A percentile compares a stretch with the other conserved stretches of the same genome.
These are phyloP conservation scores for Candida sanyaensis DNA, from an alignment of 1,139 yeast genomes.

Conservation along the genomic window DNA sequence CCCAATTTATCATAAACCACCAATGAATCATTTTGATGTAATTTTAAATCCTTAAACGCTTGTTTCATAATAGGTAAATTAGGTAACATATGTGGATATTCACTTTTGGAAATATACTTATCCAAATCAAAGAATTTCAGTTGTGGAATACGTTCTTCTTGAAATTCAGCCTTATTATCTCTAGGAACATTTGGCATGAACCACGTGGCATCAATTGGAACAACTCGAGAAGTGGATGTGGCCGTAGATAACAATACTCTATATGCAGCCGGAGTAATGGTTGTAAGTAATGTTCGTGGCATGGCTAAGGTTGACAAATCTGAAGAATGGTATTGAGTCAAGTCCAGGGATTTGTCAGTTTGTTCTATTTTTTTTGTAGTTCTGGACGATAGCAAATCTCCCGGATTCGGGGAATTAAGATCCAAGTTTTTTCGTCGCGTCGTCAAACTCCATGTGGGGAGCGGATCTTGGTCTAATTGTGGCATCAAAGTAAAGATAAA, in stretches of 20 bases:
- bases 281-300: slow-evolving; percentile 3
- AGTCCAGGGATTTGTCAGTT: no score
- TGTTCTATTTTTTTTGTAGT: no score
- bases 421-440: no score
- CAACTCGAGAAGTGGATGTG: slow-evolving; percentile 33
- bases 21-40: slow-evolving; percentile 52
- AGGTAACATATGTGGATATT: slow-evolving; percentile 92
- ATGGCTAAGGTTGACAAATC: background rate
- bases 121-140: slow-evolving; percentile 85
- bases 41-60: slow-evolving; percentile 51
- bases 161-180: slow-evolving; percentile 59
- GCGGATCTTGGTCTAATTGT: no score
- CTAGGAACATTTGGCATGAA: slow-evolving; percentile 75
- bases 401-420: no score
- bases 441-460: no score
- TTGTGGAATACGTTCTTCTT: slow-evolving; percentile 59
- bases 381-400: no score
- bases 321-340: no score
- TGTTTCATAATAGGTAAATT: slow-evolving; percentile 51
- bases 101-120: slow-evolving; percentile 52
- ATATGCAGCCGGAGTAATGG: slow-evolving; percentile 4
- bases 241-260: slow-evolving; percentile 12
- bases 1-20: slow-evolving; percentile 89
- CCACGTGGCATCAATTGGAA: slow-evolving; percentile 92
- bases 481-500: no score